A percentile compares a stretch with the other conserved stretches of the same genome.
phyloP scores from a whole-genome alignment of 2,329 filamentous ascomycete species.

The Colletotrichum trifolii region DNA sequence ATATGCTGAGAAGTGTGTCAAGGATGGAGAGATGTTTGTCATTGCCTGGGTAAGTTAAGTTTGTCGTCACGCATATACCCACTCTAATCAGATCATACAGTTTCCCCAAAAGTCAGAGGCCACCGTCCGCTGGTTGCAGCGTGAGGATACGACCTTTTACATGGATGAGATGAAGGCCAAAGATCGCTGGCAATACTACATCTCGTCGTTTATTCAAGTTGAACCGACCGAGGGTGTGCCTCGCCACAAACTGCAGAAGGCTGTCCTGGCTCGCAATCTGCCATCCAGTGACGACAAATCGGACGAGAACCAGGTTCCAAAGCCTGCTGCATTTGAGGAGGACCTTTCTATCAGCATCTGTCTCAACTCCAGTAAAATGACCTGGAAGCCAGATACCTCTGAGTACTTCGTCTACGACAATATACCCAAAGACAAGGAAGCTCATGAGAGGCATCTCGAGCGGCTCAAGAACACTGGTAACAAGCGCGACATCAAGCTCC shows the following conservation, averaged over 20 bases:
- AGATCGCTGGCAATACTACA: slow-evolving; percentile 93
- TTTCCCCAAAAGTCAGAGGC: slow-evolving; percentile 76
- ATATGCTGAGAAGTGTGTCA: slow-evolving; percentile 90
- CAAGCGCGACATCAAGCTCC: slow-evolving; percentile 76
- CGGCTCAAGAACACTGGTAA: slow-evolving; percentile 65
- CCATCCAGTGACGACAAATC: slow-evolving; percentile 71
- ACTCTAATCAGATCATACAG: slow-evolving; percentile 57
- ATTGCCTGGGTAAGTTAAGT: slow-evolving; percentile 83
- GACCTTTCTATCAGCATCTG: slow-evolving; percentile 79
- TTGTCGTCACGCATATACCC: background rate
- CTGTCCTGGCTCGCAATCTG: slow-evolving; percentile 78
- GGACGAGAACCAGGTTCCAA: slow-evolving; percentile 71
- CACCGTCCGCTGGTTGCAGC: slow-evolving; percentile 76
- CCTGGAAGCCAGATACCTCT: slow-evolving; percentile 77
- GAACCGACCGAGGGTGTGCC: slow-evolving; percentile 87
- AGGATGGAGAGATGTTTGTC: slow-evolving; percentile 91
- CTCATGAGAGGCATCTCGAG: slow-evolving; percentile 58
- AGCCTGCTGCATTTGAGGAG: slow-evolving; percentile 72
- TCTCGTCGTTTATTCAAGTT: slow-evolving; percentile 88
- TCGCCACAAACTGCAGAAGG: slow-evolving; percentile 72
- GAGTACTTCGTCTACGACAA: slow-evolving; percentile 81
- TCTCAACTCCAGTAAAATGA: slow-evolving; percentile 81
- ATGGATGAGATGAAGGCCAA: slow-evolving; percentile 87
- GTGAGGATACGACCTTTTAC: slow-evolving; percentile 82
- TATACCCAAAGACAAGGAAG: slow-evolving; percentile 74